Conservation (phyloP, 2,329 filamentous ascomycete genomes). For the Fusarium sp. region DNA sequence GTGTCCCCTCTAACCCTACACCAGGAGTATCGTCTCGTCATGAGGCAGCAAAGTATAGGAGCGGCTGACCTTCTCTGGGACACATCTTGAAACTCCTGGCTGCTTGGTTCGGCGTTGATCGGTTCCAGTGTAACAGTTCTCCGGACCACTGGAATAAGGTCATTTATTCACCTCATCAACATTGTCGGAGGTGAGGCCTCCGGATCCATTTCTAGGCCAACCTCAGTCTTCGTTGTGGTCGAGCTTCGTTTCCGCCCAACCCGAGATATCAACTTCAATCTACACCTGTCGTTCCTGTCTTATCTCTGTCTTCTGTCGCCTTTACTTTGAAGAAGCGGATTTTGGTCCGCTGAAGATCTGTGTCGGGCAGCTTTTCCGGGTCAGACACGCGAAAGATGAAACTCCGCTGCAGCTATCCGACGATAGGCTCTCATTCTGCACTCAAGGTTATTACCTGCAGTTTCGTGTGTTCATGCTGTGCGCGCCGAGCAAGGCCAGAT, state of each 20-base stretch:
- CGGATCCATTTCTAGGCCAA: background rate
- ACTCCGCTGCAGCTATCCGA: background rate
- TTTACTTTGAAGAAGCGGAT: background rate
- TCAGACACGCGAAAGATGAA: slow-evolving; percentile 1
- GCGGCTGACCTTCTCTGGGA: too few species aligned
- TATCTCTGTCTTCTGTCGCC: background rate
- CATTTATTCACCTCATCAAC: background rate
- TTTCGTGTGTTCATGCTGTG: slow-evolving; percentile 27
- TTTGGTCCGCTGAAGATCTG: background rate
- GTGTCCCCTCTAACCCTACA: too few species aligned
- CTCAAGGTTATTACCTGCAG: slow-evolving; percentile 1
- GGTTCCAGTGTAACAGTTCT: background rate
- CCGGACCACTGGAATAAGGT: background rate
- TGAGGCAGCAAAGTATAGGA: background rate
- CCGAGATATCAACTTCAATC: background rate
- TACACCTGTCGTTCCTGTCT: background rate
- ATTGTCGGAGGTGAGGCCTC: background rate
- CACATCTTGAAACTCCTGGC: background rate
- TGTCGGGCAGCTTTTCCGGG: background rate
- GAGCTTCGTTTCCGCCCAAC: background rate
- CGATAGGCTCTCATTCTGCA: background rate
- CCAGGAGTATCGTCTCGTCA: background rate
- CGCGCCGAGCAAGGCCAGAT: slow-evolving; percentile 13
- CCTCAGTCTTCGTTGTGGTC: background rate
- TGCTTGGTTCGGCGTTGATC: background rate